Evolutionary conservation across 2,329 filamentous ascomycete species (phyloP).

Genomic region (Aspergillus transmontanensis): DNA sequence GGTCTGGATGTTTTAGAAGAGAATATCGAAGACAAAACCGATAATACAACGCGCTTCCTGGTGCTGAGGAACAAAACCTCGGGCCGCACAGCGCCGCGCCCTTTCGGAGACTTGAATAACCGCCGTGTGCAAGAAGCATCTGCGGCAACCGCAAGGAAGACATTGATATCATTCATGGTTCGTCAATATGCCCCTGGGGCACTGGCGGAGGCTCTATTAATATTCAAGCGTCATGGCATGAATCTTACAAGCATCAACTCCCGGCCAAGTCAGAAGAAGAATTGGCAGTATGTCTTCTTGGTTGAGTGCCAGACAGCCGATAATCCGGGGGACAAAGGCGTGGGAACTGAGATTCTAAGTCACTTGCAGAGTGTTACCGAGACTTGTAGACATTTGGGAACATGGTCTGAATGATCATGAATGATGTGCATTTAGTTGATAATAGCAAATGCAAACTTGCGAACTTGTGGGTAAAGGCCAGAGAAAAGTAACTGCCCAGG

Average conservation of each 20-base stretch:
- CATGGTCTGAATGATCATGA: constrained; percentile 40
- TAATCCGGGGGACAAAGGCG: constrained; percentile 29
- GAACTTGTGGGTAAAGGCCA: neutral
- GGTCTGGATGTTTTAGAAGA: constrained; percentile 67
- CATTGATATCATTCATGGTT: constrained; percentile 80
- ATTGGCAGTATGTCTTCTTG: constrained; percentile 95
- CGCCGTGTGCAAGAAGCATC: constrained; percentile 2
- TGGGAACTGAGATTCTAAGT: constrained; percentile 33
- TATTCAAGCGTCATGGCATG: constrained; percentile 72
- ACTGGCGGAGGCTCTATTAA: constrained; percentile 75
- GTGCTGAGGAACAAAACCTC: constrained; percentile 42
- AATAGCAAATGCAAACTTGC: neutral
- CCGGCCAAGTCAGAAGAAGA: constrained; percentile 70
- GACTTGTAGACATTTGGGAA: constrained; percentile 43
- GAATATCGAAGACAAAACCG: constrained; percentile 51
- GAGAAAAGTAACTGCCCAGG: neutral
- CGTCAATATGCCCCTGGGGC: constrained; percentile 78
- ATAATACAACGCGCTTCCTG: constrained; percentile 53
- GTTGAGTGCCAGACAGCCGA: constrained; percentile 76
- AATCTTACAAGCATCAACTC: constrained; percentile 92
- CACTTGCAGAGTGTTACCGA: constrained; percentile 41
- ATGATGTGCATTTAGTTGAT: neutral
- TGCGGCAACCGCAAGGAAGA: constrained; percentile 48
- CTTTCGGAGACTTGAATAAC: constrained; percentile 21
- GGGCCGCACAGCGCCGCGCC: constrained; percentile 25